Evolutionary conservation across 129 eudicot species (phyloP).

Genomic region (Flaveria ramosissima): DNA sequence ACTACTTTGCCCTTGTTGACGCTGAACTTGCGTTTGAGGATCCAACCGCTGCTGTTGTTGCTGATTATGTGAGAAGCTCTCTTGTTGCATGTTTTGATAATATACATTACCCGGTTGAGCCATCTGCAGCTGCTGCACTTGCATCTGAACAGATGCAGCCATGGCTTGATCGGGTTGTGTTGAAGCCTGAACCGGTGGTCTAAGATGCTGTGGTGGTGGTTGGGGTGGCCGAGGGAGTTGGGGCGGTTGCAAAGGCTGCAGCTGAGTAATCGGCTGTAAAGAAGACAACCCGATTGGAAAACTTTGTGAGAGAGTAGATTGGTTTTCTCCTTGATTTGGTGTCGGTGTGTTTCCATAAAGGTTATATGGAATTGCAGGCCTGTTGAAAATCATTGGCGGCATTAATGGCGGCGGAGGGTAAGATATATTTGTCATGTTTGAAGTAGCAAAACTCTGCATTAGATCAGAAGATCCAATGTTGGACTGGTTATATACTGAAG

Average conservation of each 20-base stretch:
- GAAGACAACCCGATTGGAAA: slow-evolving; percentile 38
- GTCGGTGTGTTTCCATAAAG: slow-evolving; percentile 47
- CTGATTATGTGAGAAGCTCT: slow-evolving; percentile 46
- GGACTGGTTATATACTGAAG: slow-evolving; percentile 60
- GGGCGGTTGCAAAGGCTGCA: slow-evolving; percentile 91
- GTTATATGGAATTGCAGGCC: slow-evolving; percentile 64
- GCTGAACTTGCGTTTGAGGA: slow-evolving; percentile 44
- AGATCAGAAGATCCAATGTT: slow-evolving; percentile 49
- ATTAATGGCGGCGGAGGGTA: slow-evolving; percentile 51
- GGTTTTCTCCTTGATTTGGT: slow-evolving; percentile 54
- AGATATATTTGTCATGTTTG: slow-evolving; percentile 51
- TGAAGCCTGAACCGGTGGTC: slow-evolving; percentile 68
- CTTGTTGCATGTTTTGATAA: slow-evolving; percentile 64
- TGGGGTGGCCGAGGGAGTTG: slow-evolving; percentile 73
- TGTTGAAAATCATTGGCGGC: slow-evolving; percentile 58
- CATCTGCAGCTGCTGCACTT: slow-evolving; percentile 37
- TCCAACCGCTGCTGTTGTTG: slow-evolving; percentile 58
- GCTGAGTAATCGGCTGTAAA: slow-evolving; percentile 53
- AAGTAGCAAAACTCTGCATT: slow-evolving; percentile 43
- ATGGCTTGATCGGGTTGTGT: slow-evolving; percentile 61
- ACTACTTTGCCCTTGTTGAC: slow-evolving; percentile 51
- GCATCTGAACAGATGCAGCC: slow-evolving; percentile 55
- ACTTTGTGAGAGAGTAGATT: slow-evolving; percentile 52
- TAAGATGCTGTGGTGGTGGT: slow-evolving; percentile 66
- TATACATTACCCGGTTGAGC: slow-evolving; percentile 58